These are phyloP conservation scores for Hygrophila difformis DNA, from an alignment of 257 asterid species.

Conservation along the genomic window DNA sequence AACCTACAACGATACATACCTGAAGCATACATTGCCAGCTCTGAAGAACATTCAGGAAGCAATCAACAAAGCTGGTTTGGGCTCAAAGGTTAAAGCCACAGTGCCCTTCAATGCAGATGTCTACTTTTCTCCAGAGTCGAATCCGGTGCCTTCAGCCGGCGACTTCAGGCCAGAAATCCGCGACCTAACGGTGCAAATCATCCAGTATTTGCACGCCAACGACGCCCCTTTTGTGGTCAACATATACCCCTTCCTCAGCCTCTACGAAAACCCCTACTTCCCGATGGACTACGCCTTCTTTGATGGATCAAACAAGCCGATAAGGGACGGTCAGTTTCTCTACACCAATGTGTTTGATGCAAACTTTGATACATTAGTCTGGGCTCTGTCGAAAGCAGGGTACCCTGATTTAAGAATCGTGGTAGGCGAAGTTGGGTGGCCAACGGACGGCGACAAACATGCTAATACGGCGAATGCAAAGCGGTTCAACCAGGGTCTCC, in stretches of 20 bases:
- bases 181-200: slow-evolving; percentile 52
- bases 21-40: slow-evolving; percentile 64
- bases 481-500: slow-evolving; percentile 71
- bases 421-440: slow-evolving; percentile 95
- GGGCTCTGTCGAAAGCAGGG: slow-evolving; percentile 64
- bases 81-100: slow-evolving; percentile 55
- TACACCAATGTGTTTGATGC: slow-evolving; percentile 92
- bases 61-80: slow-evolving; percentile 60
- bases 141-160: slow-evolving; percentile 85
- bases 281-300: slow-evolving; percentile 84
- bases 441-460: slow-evolving; percentile 70
- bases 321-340: slow-evolving; percentile 40
- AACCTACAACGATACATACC: slow-evolving; percentile 59
- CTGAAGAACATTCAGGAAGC: slow-evolving; percentile 71
- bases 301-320: slow-evolving; percentile 51
- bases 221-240: slow-evolving; percentile 83
- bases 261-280: slow-evolving; percentile 58
- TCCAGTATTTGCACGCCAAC: slow-evolving; percentile 50
- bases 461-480: slow-evolving; percentile 49
- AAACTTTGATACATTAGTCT: slow-evolving; percentile 69
- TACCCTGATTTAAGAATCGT: slow-evolving; percentile 69
- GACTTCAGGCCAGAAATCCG: slow-evolving; percentile 85
- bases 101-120: slow-evolving; percentile 88
- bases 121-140: slow-evolving; percentile 72
- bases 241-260: slow-evolving; percentile 84